Base-by-base conservation (phyloP, 192 early-diverging fungal genomes). In the Entomortierella chlamydospora region DNA sequence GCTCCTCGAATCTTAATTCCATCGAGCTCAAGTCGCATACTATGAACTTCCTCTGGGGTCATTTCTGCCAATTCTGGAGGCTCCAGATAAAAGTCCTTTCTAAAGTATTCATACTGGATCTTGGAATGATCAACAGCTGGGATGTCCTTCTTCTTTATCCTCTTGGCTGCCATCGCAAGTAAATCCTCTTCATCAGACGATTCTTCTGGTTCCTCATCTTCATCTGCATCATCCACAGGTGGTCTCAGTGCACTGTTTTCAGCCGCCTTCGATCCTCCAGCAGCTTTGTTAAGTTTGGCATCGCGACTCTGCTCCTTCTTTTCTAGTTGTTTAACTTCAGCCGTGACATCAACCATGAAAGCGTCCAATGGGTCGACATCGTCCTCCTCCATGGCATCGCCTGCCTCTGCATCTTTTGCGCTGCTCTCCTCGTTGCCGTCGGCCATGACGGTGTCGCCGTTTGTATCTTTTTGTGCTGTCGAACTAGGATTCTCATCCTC, bases 71-170 rank as follows among this genome's bases (percentile, higher is more conserved):
- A 78, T 66, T 98, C 98, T 18, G 93, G 92, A 15, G 98, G 97
- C 57, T 98, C 98, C 31, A 98, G 93, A 73, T 93, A 98, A 82
- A 99, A 98, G 74, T 97, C 88, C 67, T 96, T 96, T 47, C 91
- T 86, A 81, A 98, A 98, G 37, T 83, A 80, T 69, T 96, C 94
- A 69, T 99, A 98, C 20, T 88, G 85, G 61, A 95, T 90, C 56
- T 89, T 88, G 8, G 89, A 83, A 78, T 99, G 97, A 68, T 99
- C 94, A 18, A 97, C 94, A 0, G 88, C 81, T 0, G 92, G 87
- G 33, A 98, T 79, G 55, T 99, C 97, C 83, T 98, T 98, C 66
- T 93, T 92, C 76, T 97, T 97, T 12, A 92, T 85, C 30, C 90
- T 90, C 70, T 95, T 95, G 7, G 95, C 94, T 12, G 94, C 93